Percentiles rank a stretch among this genome's conserved stretches.
Evolutionary conservation across 164 flowering plant species (phyloP).

Genomic region (Macadamia integrifolia): DNA sequence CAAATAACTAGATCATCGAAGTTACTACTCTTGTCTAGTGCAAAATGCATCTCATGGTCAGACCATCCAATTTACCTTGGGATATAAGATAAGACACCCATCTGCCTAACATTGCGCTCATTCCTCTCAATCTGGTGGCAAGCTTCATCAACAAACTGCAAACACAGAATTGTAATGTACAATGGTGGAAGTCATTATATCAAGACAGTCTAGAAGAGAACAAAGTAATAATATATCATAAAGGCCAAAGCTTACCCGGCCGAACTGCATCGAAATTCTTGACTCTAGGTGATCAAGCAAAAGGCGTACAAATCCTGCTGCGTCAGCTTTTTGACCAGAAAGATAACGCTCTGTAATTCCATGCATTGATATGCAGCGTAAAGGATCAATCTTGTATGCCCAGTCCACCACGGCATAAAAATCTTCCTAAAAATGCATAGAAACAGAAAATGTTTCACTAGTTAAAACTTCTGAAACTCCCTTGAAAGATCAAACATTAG

Average conservation of each 20-base stretch:
- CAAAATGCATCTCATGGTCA: not conserved
- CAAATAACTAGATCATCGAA: no score
- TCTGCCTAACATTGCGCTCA: conserved; percentile 83
- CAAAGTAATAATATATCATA: not conserved
- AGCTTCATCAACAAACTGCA: conserved; percentile 98
- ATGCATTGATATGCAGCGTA: conserved; percentile 99
- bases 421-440: conserved; percentile 59
- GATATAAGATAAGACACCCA: conserved; percentile 83
- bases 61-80: conserved; percentile 51
- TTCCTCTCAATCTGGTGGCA: conserved; percentile 94
- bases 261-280: conserved; percentile 75
- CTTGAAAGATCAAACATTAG: no score
- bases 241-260: conserved; percentile 44
- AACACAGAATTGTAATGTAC: not conserved
- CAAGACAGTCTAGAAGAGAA: conserved; percentile 4
- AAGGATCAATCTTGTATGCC: conserved; percentile 97
- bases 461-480: no score
- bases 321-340: conserved; percentile 98
- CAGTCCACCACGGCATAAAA: conserved; percentile 97
- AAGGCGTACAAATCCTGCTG: conserved; percentile 95
- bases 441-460: not conserved
- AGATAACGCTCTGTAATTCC: conserved; percentile 92
- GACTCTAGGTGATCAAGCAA: conserved; percentile 92
- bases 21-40: no score
- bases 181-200: not conserved